Conservation (phyloP, 2,329 filamentous ascomycete genomes). For the Colletotrichum filicis region DNA sequence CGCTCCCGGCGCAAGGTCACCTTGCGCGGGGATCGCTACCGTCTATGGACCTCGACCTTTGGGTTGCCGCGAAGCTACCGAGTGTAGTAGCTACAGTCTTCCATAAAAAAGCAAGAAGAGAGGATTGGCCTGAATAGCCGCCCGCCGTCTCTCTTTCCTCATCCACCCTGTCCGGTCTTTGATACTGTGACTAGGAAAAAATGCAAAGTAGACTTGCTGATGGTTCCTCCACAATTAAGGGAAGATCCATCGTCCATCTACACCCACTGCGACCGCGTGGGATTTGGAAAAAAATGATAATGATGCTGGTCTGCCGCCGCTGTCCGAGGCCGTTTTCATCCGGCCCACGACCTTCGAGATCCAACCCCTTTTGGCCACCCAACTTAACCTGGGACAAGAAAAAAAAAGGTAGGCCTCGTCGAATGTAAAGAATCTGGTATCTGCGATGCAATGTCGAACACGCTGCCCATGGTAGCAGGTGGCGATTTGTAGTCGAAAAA, state of each 20-base stretch:
- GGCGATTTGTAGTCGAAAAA: slow-evolving; percentile 17
- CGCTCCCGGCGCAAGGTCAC: not conserved
- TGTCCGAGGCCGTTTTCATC: not conserved
- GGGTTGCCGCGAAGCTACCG: not conserved
- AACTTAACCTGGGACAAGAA: not conserved
- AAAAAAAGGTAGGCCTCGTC: slow-evolving; percentile 5
- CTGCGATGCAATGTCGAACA: slow-evolving; percentile 24
- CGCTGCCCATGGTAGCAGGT: slow-evolving; percentile 35
- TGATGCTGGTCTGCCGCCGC: slow-evolving; percentile 8
- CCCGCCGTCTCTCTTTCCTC: not conserved
- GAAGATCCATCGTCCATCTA: not conserved
- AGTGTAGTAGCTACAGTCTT: not conserved
- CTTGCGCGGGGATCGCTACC: slow-evolving; percentile 10
- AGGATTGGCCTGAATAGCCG: not conserved
- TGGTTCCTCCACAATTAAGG: not conserved
- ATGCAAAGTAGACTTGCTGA: slow-evolving; percentile 9
- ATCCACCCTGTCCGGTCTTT: not conserved
- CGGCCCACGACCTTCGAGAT: not conserved
- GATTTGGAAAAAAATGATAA: not conserved
- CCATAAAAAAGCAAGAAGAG: not conserved
- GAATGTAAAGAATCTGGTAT: slow-evolving; percentile 20
- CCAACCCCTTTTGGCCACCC: not conserved
- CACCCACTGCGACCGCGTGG: slow-evolving; percentile 11
- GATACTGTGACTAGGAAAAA: not conserved
- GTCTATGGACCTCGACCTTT: slow-evolving; percentile 9